Evolutionary conservation across 305 asterid genomes (phyloP).

Genomic region (Fraxinus sp.): DNA sequence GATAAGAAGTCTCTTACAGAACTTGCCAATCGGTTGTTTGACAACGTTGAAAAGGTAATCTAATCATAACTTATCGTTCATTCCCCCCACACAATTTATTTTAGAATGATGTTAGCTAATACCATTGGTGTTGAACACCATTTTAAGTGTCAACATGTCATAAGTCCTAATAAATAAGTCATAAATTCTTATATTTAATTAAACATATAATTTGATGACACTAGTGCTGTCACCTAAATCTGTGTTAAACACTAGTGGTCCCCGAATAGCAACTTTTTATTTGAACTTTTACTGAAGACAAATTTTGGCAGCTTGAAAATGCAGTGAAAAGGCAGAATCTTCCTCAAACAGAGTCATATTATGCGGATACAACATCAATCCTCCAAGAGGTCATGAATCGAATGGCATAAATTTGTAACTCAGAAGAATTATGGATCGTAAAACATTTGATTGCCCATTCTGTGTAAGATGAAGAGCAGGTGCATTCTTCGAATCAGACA

Average conservation of each 20-base stretch:
- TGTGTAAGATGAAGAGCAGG: not conserved
- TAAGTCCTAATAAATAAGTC: not conserved
- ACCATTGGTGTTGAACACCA: not conserved
- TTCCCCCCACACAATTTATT: not conserved
- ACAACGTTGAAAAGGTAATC: conserved; percentile 63
- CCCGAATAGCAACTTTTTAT: too few relatives aligned
- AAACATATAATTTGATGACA: not conserved
- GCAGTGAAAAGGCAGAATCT: conserved; percentile 53
- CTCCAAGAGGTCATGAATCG: conserved; percentile 66
- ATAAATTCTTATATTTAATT: too few relatives aligned
- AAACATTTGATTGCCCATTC: not conserved
- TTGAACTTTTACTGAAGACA: not conserved
- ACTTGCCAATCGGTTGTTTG: conserved; percentile 71
- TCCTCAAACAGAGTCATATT: conserved; percentile 42
- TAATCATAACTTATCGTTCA: not conserved
- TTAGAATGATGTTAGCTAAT: too few relatives aligned
- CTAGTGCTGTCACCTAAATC: not conserved
- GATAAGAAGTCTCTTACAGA: conserved; percentile 59
- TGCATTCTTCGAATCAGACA: not conserved
- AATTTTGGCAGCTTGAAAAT: conserved; percentile 49
- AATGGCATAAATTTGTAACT: conserved; percentile 46
- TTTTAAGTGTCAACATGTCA: not conserved
- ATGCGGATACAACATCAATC: conserved; percentile 51
- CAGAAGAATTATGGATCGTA: not conserved
- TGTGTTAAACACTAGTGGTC: not conserved